Percentiles rank a stretch among this genome's conserved stretches.
Evolutionary conservation across 2,329 filamentous ascomycete species (phyloP).

Genomic region (Claviceps sp.): DNA sequence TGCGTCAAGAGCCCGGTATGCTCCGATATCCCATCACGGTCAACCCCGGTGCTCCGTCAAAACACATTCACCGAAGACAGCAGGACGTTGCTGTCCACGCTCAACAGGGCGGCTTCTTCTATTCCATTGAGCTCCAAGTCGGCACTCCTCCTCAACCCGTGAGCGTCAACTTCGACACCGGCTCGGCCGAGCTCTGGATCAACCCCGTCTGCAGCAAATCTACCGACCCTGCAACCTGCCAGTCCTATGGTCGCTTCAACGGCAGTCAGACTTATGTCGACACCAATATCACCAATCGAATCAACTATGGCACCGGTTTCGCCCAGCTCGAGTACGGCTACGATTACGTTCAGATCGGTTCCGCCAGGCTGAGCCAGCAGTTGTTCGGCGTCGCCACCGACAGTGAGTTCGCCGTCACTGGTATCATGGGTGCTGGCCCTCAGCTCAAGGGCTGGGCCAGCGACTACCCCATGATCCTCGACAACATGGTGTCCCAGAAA

Average conservation of each 20-base stretch:
- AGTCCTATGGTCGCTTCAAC: conserved; percentile 17
- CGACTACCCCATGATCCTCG: conserved; percentile 21
- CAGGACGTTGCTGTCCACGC: conserved; percentile 12
- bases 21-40: conserved; percentile 18
- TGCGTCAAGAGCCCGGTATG: conserved; percentile 14
- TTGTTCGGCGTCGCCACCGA: conserved; percentile 23
- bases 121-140: conserved; percentile 24
- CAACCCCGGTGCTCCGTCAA: conserved; percentile 14
- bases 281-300: conserved; percentile 12
- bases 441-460: conserved; percentile 19
- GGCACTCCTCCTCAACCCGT: conserved; percentile 25
- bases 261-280: conserved; percentile 17
- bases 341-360: conserved; percentile 20
- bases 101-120: conserved; percentile 21
- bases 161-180: conserved; percentile 27
- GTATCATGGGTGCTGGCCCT: conserved; percentile 23
- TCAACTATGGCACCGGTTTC: conserved; percentile 21
- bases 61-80: conserved; percentile 17
- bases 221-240: conserved; percentile 15
- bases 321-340: conserved; percentile 21
- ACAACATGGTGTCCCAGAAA: conserved; percentile 20
- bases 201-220: conserved; percentile 25
- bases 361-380: conserved; percentile 19
- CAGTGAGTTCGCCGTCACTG: conserved; percentile 15
- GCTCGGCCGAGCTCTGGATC: conserved; percentile 29